A percentile compares a stretch with the other conserved stretches of the same genome.
These are phyloP conservation scores for Eutrema salsugineum DNA, from an alignment of 441 rosid genomes.

Conservation along the genomic window DNA sequence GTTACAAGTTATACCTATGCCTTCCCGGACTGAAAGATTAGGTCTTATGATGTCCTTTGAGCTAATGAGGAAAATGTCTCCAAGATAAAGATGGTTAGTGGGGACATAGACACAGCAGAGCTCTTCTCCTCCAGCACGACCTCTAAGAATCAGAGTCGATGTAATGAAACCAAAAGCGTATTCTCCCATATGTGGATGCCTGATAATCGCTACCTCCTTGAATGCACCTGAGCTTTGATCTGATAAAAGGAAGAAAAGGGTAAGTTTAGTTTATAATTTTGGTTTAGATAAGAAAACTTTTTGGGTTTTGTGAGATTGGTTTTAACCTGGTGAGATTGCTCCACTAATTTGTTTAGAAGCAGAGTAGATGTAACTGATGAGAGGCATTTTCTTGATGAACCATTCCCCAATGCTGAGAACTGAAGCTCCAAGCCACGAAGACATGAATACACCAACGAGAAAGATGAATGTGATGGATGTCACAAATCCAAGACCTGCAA, in stretches of 20 bases:
- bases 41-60: constrained; percentile 49
- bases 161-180: constrained; percentile 76
- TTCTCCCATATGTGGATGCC: constrained; percentile 67
- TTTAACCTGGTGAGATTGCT: constrained; percentile 64
- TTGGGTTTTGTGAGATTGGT: background rate
- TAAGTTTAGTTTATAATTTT: background rate
- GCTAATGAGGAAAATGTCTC: constrained; percentile 45
- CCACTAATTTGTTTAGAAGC: constrained; percentile 77
- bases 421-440: constrained; percentile 75
- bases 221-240: constrained; percentile 68
- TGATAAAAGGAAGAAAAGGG: constrained; percentile 18
- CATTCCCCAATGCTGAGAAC: constrained; percentile 66
- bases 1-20: constrained; percentile 37
- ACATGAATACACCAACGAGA: constrained; percentile 61
- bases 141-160: constrained; percentile 49
- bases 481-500: constrained; percentile 56
- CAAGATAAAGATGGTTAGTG: constrained; percentile 47
- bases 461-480: constrained; percentile 69
- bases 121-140: constrained; percentile 49
- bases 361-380: constrained; percentile 58
- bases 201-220: constrained; percentile 72
- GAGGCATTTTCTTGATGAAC: constrained; percentile 77
- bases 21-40: constrained; percentile 45
- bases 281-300: background rate
- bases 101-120: constrained; percentile 53